These are phyloP conservation scores for Arabis alpina DNA, from an alignment of 345 rosid species.

Conservation along the genomic window DNA sequence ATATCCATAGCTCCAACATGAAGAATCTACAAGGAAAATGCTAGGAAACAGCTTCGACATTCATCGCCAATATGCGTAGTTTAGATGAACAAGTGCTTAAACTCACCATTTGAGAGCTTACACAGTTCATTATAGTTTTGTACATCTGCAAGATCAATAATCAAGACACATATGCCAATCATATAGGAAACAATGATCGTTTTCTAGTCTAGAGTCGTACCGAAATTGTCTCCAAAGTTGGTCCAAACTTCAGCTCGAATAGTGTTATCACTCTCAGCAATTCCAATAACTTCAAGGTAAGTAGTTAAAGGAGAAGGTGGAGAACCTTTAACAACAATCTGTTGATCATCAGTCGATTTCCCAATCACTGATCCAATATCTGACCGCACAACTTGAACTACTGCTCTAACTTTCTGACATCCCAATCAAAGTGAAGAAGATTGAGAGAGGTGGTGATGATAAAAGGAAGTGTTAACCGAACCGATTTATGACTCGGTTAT, in stretches of 20 bases:
- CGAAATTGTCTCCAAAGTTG: conserved; percentile 81
- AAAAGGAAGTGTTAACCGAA: background rate
- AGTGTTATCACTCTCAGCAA: conserved; percentile 65
- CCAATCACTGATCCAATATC: conserved; percentile 64
- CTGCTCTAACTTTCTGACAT: conserved; percentile 75
- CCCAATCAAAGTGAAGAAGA: background rate
- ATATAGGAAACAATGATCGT: background rate
- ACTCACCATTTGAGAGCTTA: conserved; percentile 91
- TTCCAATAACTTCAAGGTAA: conserved; percentile 85
- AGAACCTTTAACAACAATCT: conserved; percentile 66
- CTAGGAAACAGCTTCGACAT: background rate
- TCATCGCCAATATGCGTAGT: background rate
- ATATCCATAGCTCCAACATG: too few relatives aligned
- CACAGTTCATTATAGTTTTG: conserved; percentile 75
- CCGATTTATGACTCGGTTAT: background rate
- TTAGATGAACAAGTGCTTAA: conserved; percentile 67
- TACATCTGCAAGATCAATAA: conserved; percentile 55
- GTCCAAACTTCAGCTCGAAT: conserved; percentile 82
- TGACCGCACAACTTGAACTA: conserved; percentile 68
- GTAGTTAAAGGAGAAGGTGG: conserved; percentile 54
- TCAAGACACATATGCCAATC: background rate
- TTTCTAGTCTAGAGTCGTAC: conserved; percentile 42
- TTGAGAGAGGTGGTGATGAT: background rate
- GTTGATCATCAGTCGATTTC: conserved; percentile 75
- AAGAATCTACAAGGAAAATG: background rate